Base-by-base conservation (phyloP, 108 stramenopile species). In the Fragilaria radians region DNA sequence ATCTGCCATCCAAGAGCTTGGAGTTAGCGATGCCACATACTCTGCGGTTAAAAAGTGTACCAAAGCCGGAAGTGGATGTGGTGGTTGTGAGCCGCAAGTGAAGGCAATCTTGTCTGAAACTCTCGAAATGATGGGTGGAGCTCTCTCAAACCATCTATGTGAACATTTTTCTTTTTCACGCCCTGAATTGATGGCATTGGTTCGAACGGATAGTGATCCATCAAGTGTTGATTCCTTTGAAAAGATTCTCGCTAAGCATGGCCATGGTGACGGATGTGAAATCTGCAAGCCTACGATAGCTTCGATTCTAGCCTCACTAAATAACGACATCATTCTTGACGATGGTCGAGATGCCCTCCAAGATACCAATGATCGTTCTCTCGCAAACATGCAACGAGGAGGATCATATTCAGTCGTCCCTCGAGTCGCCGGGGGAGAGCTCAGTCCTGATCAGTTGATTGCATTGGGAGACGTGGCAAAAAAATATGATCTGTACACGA, bases 361-460 rank as follows among this genome's bases (percentile, higher is more conserved):
- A 76, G 95, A 95, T 59, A 95, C 95, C 42, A 95, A 95, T 55
- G 95, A 95, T 65, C 85, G 95, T 32, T 68, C 90, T 48, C 63
- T 95, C 30, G 95, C 86, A 48, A 95, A 95, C 68, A 95, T 95
- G 89, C 95, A 95, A 70, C 76, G 95, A 54, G 92, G 95, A 42
- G 95, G 95, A 47, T 86, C 95, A 5, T 95, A 95, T 71, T 94
- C 92, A 5, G 88, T 95, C 28, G 90, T 95, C 14, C 95, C 95
- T 22, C 90, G 95, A 32, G 89, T 95, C 3, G 81, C 95, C 11
- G 95, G 85, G 30, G 95, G 95, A n/a, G 95, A 95, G 60, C 63
- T 93, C 18, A 81, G 73, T 0, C 92, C 95, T 1, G 89, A 88
- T 11, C 87, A 92, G 68, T 74, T 95, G 36, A 90, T 95, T 60